Conservation (phyloP, 495 filamentous ascomycete genomes). For the Articulospora tetracladia region DNA sequence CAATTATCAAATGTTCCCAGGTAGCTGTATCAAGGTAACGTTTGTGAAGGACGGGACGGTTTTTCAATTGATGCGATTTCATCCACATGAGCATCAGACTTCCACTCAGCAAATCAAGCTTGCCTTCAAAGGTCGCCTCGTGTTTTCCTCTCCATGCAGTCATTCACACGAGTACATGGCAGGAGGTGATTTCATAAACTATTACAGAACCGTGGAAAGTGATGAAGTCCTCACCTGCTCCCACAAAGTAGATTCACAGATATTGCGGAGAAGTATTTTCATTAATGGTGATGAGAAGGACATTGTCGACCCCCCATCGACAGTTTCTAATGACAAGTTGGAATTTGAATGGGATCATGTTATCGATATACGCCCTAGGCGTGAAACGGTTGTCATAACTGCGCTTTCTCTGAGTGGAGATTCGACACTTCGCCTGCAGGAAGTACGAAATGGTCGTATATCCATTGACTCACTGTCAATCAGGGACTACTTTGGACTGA, state of each 20-base stretch:
- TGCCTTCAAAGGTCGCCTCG: neutral
- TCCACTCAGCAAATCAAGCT: neutral
- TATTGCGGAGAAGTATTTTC: neutral
- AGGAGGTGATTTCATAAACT: no score
- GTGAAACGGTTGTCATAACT: slow-evolving; percentile 4
- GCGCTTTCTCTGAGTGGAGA: neutral
- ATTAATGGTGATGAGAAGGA: neutral
- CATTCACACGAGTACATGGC: neutral
- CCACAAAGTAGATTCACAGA: neutral
- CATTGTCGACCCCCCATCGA: neutral
- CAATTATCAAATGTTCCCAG: neutral
- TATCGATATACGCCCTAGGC: neutral
- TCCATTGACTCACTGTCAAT: neutral
- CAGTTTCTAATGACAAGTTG: neutral
- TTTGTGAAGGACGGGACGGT: slow-evolving; percentile 11
- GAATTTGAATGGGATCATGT: neutral
- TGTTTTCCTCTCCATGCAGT: neutral
- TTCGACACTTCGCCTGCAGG: neutral
- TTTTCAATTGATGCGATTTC: slow-evolving; percentile 4
- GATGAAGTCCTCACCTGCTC: neutral
- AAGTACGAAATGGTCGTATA: neutral
- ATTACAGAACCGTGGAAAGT: neutral
- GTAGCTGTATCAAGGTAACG: slow-evolving; percentile 8
- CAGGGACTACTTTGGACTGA: slow-evolving; percentile 5
- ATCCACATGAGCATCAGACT: neutral